Conservation (phyloP, 768 basidiomycete species). For the Cystobasidiopsis lactophilus region DNA sequence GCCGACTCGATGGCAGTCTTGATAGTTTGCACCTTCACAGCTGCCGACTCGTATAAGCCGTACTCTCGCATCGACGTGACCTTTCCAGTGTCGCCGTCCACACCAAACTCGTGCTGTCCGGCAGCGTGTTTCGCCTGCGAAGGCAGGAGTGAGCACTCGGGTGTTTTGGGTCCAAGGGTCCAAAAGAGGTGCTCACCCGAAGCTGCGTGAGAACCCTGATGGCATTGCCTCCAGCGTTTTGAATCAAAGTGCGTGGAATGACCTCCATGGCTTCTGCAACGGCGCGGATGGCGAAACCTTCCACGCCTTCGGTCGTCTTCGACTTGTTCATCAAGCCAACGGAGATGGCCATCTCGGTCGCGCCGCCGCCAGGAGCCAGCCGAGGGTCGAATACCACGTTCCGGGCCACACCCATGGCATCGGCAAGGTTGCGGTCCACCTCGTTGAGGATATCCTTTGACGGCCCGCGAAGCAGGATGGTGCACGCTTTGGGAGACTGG, state of each 20-base stretch:
- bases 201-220: conserved; percentile 83
- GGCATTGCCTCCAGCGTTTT: conserved; percentile 86
- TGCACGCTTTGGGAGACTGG: conserved; percentile 77
- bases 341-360: conserved; percentile 92
- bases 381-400: conserved; percentile 90
- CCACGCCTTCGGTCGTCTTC: conserved; percentile 58
- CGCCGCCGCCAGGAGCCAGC: conserved; percentile 87
- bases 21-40: conserved; percentile 91
- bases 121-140: conserved; percentile 77
- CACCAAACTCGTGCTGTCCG: conserved; percentile 76
- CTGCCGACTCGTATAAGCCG: conserved; percentile 82
- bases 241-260: conserved; percentile 79
- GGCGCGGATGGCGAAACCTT: conserved; percentile 73
- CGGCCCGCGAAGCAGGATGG: conserved; percentile 87
- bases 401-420: conserved; percentile 90
- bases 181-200: conserved; percentile 40
- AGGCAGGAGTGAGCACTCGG: not conserved
- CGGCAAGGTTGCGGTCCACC: conserved; percentile 89
- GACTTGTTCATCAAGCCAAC: conserved; percentile 57
- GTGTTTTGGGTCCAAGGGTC: not conserved
- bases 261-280: conserved; percentile 95
- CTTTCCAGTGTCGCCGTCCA: conserved; percentile 89
- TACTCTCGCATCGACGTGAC: conserved; percentile 88
- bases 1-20: conserved; percentile 74
- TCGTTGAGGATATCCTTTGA: conserved; percentile 97